phyloP scores from a whole-genome alignment of 495 filamentous ascomycete species.

The Hypoxylon lienhwacheense region DNA sequence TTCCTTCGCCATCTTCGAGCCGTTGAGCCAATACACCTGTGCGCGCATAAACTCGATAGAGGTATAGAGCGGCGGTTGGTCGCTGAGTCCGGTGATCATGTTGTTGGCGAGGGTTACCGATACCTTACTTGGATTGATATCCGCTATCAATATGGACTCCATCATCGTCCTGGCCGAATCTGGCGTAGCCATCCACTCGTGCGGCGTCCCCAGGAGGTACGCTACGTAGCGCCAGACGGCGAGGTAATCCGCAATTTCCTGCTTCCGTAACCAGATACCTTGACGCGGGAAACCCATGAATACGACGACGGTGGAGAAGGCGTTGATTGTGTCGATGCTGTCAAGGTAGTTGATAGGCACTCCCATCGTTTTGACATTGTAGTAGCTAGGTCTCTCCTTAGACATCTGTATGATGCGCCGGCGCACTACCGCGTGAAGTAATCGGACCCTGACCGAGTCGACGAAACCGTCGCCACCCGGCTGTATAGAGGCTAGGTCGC shows the following conservation, averaged over 20 bases:
- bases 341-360: constrained; percentile 77
- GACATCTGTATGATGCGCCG: constrained; percentile 64
- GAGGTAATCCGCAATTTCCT: constrained; percentile 69
- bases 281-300: constrained; percentile 72
- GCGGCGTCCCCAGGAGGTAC: constrained; percentile 70
- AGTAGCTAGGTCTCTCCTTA: constrained; percentile 60
- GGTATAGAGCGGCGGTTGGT: constrained; percentile 64
- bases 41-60: constrained; percentile 66
- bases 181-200: constrained; percentile 57
- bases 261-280: constrained; percentile 64
- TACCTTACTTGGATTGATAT: constrained; percentile 64
- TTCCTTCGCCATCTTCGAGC: constrained; percentile 59
- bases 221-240: constrained; percentile 76
- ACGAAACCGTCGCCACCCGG: constrained; percentile 68
- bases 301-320: constrained; percentile 67
- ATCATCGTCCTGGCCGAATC: constrained; percentile 60
- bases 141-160: constrained; percentile 64
- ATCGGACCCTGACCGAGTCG: constrained; percentile 71
- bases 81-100: constrained; percentile 66
- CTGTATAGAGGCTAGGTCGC: constrained; percentile 63
- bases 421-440: constrained; percentile 74
- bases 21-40: constrained; percentile 69
- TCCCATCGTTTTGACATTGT: constrained; percentile 59
- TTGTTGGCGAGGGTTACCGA: constrained; percentile 69
- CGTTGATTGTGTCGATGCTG: constrained; percentile 66